Base-by-base conservation (phyloP, 208 protist genomes). In the Histomonas meleagridis region DNA sequence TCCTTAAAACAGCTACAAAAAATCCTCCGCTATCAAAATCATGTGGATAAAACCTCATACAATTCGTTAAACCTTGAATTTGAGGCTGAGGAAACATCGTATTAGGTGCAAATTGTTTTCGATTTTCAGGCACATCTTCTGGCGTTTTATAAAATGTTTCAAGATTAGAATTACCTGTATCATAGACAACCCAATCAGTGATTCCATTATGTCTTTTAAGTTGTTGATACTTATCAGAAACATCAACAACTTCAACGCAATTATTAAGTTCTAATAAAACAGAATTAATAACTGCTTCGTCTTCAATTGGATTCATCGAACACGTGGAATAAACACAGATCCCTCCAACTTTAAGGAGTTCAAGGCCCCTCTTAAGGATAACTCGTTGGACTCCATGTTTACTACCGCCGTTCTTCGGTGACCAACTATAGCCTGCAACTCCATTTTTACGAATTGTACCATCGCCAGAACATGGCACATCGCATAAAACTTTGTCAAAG, bases 11-110 rank as follows among this genome's bases (percentile, higher is more conserved):
- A 28, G 94, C 93, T 35, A 96, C 91, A 92, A 96, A 96, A 92
- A 96, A 96, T 16, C 94, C 95, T 79, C 95, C 95, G 16, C 94
- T 95, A 91, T 96, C 93, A 53, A 95, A 92, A 32, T 93, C 32
- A 62, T 96, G 95, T 5, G 95, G 95, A 18, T 94, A 76, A 14
- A 96, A 40, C 5, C 95, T 93, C 43, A 96, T 76, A 57, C 93
- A 95, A 5, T 92, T n/a, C n/a, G n/a, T n/a, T n/a, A n/a, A n/a
- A n/a, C 62, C 18, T 69, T n/a, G 62, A 69, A 28, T 69, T 69
- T 69, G 62, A 69, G 62, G 23, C 62, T 69, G 62, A 69, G 5
- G 62, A 69, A n/a, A 69, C 62, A 69, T 69, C 62, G 32, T 69
- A 12, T n/a, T 35, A 35, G 18, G 62, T 69, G n/a, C n/a, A n/a